Evolutionary conservation across 1,284 basidiomycete genomes (phyloP), one percentile per base, ranked within the genome.

Genomic region (Pisolithus thermaeus): DNA sequence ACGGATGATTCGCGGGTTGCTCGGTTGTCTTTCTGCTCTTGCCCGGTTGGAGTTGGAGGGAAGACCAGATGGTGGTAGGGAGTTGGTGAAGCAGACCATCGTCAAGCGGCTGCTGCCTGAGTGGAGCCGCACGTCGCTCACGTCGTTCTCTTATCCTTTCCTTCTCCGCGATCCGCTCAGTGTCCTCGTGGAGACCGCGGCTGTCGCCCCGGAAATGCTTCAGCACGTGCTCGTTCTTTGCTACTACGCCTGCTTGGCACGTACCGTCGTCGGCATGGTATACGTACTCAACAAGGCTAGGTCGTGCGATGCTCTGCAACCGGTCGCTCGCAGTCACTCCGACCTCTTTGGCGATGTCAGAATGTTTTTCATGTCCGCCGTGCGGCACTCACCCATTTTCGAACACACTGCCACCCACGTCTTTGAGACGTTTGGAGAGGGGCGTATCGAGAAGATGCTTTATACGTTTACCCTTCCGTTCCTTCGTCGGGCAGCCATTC

Each of bases 401-500:
- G 87, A 91, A 56, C 87, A 88, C 60, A 86, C 83, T 0, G 85
- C 87, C 3, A 87, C 84, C 35, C 69, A 87, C 43, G 83, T 84
- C 3, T 84, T 90, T 46, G 83, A 87, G 47, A 79, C 82, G 6
- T 90, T 88, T 60, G 88, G 88, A 49, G 84, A 90, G 59, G 83
- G 83, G 3, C 75, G 84, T 25, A 84, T 98, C 49, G 90, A 94
- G 63, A 92, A 90, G 69, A 72, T 96, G 47, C 72, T 98, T 44
- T 95, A 96, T 65, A 78, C 84, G 1, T 92, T 95, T 70, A 95
- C 92, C 0, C 74, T 99, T 7, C 94, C 94, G 1, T 97, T 97
- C 77, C 78, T 98, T n/a, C 86, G 95, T 36, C 83, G 90, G 4
- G 90, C 90, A 0, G 86, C 92, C 6, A 90, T 97, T 38, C 77